Conservation (phyloP, 2,329 filamentous ascomycete species). For the Paracorniculantispora psalliotae region DNA sequence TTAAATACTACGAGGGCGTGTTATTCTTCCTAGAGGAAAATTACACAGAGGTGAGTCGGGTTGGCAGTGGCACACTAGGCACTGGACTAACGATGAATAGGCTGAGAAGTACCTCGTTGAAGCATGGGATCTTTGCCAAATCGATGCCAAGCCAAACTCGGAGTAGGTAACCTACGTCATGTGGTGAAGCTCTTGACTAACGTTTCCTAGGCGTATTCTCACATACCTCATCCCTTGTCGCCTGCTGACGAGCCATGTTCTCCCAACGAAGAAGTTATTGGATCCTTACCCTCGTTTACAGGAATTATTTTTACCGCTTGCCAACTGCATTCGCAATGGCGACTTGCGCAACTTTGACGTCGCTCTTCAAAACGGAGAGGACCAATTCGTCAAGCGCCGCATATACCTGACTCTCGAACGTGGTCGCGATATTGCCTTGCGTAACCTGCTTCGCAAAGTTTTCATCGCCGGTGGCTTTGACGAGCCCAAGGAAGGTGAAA, state of each 20-base stretch:
- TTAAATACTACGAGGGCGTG: slow-evolving; percentile 93
- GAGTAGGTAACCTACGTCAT: slow-evolving; percentile 55
- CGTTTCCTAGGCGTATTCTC: slow-evolving; percentile 67
- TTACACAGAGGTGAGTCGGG: slow-evolving; percentile 62
- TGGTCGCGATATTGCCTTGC: slow-evolving; percentile 82
- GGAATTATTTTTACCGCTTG: slow-evolving; percentile 71
- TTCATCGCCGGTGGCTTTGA: slow-evolving; percentile 82
- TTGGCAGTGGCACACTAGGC: background rate
- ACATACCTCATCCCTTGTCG: slow-evolving; percentile 94
- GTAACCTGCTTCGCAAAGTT: slow-evolving; percentile 88
- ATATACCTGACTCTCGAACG: slow-evolving; percentile 94
- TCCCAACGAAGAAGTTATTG: slow-evolving; percentile 70
- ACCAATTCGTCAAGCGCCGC: slow-evolving; percentile 87
- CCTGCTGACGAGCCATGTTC: slow-evolving; percentile 78
- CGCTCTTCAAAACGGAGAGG: slow-evolving; percentile 74
- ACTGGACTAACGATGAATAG: slow-evolving; percentile 31
- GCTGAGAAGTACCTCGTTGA: slow-evolving; percentile 75
- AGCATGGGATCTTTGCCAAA: slow-evolving; percentile 79
- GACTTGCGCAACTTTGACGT: slow-evolving; percentile 80
- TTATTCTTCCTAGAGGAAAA: slow-evolving; percentile 94
- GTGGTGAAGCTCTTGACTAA: slow-evolving; percentile 19
- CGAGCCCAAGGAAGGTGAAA: slow-evolving; percentile 63
- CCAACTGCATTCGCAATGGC: slow-evolving; percentile 72
- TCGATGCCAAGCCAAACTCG: slow-evolving; percentile 65
- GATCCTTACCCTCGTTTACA: slow-evolving; percentile 71